phyloP scores from a whole-genome alignment of 768 basidiomycete species.

The Kwoniella botswanensis region DNA sequence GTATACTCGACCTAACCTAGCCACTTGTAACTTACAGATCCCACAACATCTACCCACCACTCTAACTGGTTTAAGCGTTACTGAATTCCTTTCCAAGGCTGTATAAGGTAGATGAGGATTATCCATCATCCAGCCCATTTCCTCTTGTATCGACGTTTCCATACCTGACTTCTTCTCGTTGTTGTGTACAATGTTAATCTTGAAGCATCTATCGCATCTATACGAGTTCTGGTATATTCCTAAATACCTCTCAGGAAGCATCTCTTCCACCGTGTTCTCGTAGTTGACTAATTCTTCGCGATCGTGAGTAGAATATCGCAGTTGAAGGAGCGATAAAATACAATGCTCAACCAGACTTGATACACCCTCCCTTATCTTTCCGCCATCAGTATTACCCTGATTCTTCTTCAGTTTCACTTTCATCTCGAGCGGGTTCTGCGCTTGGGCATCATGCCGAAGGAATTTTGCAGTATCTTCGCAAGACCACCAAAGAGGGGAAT shows the following conservation, averaged over 20 bases:
- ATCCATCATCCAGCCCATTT: background rate
- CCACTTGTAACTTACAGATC: background rate
- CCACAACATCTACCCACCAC: background rate
- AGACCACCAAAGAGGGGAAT: background rate
- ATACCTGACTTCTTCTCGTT: background rate
- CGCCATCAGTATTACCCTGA: background rate
- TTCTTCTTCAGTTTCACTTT: background rate
- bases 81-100: background rate
- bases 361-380: background rate
- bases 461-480: background rate
- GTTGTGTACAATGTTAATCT: background rate
- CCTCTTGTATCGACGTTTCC: background rate
- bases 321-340: background rate
- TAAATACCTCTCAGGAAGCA: background rate
- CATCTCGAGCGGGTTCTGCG: background rate
- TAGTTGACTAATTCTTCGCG: background rate
- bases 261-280: background rate
- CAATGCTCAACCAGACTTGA: slow-evolving; percentile 3
- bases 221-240: background rate
- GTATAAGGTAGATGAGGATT: background rate
- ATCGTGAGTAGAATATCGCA: background rate
- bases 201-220: slow-evolving; percentile 4
- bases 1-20: background rate
- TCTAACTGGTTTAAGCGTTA: background rate
- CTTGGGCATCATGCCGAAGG: no score